Evolutionary conservation across 257 asterid species (phyloP), one percentile per base, ranked within the genome.

Genomic region (Catharanthus roseus): DNA sequence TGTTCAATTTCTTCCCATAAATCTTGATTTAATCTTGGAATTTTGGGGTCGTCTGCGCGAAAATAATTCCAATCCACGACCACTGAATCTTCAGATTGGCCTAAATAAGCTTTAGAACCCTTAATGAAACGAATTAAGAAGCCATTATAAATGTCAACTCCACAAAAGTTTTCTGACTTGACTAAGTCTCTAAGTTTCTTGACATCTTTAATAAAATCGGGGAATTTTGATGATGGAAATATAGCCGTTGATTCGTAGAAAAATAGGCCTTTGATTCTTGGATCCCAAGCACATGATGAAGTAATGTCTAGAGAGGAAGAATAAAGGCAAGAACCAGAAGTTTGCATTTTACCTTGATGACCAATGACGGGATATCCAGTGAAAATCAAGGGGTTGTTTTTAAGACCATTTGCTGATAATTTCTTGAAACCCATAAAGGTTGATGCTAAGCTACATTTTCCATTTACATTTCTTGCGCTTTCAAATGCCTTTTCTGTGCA

Each of bases 1-100:
- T 92, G 98, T 73, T 92, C 98, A n/a, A 87, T 79, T 51, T 90
- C 98, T 33, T 92, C 98, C 91, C 90, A 88, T 13, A 90, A 78
- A 4, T 90, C 95, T 45, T 83, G 82, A 47, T 86, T 77, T 70
- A 89, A 11, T 10, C 97, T 78, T 2, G 96, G 96, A 0, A 83
- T 77, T n/a, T 15, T 12, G 0, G 74, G 79, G 2, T 89, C 89
- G 36, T 78, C 85, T 0, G 95, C 81, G 0, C 97, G 87, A 13
- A 77, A 92, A 34, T 88, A 92, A 74, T 92, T 92, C 72, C 87
- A 85, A 41, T 89, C 98, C 0, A 86, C 82, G 4, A 84, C 95
- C 0, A 89, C 77, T 0, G 97, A 88, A 26, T 88, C 87, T 60
- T 84, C 88, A 4, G 80, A 16, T 34, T 86, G 97, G 0, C 96